phyloP scores from a whole-genome alignment of 2,329 filamentous ascomycete genomes.

The Aspergillus fumigatus region DNA sequence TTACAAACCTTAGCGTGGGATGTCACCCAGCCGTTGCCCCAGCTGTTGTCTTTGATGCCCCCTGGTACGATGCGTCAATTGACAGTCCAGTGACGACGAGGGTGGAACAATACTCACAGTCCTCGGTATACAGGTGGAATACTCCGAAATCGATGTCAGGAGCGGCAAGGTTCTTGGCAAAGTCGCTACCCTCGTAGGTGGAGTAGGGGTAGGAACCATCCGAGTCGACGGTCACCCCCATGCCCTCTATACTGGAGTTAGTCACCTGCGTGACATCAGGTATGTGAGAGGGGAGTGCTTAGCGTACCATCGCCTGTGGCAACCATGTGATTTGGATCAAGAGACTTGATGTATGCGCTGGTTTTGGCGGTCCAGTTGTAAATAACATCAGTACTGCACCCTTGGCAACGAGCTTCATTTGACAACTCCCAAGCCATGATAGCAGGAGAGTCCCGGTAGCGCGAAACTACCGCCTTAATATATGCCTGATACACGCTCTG shows the following conservation, averaged over 20 bases:
- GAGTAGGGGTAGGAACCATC: conserved; percentile 51
- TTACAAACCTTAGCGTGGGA: too few relatives aligned
- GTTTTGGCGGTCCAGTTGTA: conserved; percentile 55
- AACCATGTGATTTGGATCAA: conserved; percentile 59
- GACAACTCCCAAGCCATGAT: conserved; percentile 65
- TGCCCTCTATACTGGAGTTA: conserved; percentile 45
- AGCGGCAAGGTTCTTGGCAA: conserved; percentile 48
- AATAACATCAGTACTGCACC: conserved; percentile 55
- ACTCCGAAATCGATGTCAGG: conserved; percentile 51
- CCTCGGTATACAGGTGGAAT: conserved; percentile 48
- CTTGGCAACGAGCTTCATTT: conserved; percentile 61
- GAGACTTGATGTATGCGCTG: conserved; percentile 59
- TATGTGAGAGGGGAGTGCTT: too few relatives aligned
- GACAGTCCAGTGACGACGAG: too few relatives aligned
- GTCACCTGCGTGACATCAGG: too few relatives aligned
- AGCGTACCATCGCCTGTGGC: conserved; percentile 52
- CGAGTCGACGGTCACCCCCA: conserved; percentile 40
- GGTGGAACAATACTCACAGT: conserved; percentile 27
- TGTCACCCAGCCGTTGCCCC: too few relatives aligned
- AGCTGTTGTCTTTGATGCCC: too few relatives aligned
- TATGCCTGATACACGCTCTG: conserved; percentile 60
- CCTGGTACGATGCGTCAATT: too few relatives aligned
- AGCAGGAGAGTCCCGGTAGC: conserved; percentile 55
- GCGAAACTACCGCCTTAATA: conserved; percentile 54
- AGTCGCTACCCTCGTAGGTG: conserved; percentile 49